Conservation (phyloP, 2,329 filamentous ascomycete species). For the Pyrenophora seminiperda region DNA sequence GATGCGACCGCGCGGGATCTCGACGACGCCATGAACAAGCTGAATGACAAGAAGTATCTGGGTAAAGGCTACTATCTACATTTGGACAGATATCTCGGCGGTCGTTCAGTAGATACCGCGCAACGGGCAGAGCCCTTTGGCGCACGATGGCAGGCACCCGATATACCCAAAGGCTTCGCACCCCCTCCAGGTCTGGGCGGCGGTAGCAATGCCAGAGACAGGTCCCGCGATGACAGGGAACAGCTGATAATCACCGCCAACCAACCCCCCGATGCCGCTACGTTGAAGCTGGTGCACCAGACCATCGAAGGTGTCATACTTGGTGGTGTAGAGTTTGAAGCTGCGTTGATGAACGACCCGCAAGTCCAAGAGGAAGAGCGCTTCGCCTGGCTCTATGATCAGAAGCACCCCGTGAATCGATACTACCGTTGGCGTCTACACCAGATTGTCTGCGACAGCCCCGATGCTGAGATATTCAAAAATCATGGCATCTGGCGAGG, state of each 20-base stretch:
- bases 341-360: conserved; percentile 83
- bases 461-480: conserved; percentile 33
- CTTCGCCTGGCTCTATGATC: conserved; percentile 93
- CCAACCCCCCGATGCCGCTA: conserved; percentile 76
- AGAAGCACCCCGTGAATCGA: conserved; percentile 72
- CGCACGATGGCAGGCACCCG: conserved; percentile 36
- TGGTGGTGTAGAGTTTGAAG: conserved; percentile 87
- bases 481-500: conserved; percentile 67
- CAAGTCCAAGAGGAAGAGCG: conserved; percentile 85
- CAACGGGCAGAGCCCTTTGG: conserved; percentile 38
- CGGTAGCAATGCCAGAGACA: conserved; percentile 23
- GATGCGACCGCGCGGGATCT: conserved; percentile 35
- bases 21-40: conserved; percentile 38
- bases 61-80: conserved; percentile 43
- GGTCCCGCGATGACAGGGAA: conserved; percentile 30
- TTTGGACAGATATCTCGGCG: conserved; percentile 40
- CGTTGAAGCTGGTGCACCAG: conserved; percentile 83
- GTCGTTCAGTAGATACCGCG: conserved; percentile 28
- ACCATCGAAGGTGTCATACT: conserved; percentile 79
- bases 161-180: conserved; percentile 37
- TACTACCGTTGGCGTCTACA: conserved; percentile 95
- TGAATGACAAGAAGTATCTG: conserved; percentile 44
- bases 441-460: conserved; percentile 72
- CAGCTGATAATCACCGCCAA: conserved; percentile 57
- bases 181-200: conserved; percentile 38